Evolutionary conservation across 2,329 filamentous ascomycete species (phyloP).

Genomic region (Fusarium coicis): DNA sequence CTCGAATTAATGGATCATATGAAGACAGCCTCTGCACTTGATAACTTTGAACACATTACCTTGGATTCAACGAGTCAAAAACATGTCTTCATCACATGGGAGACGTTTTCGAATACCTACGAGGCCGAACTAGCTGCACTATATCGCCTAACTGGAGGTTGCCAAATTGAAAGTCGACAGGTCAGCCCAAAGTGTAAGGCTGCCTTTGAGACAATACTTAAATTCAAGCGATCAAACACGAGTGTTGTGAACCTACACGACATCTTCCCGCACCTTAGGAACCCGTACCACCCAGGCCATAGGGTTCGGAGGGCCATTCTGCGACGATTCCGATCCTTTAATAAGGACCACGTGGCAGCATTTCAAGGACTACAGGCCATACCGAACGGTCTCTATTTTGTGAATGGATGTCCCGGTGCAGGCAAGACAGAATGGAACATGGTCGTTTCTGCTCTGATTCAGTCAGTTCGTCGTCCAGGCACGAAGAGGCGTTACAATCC

Average conservation of each 20-base stretch:
- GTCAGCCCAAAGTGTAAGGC: slow-evolving; percentile 18
- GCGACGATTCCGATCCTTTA: slow-evolving; percentile 48
- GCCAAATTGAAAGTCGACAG: slow-evolving; percentile 24
- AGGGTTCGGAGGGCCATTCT: slow-evolving; percentile 43
- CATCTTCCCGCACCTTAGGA: slow-evolving; percentile 48
- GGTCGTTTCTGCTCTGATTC: slow-evolving; percentile 53
- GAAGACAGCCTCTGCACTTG: slow-evolving; percentile 64
- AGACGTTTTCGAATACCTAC: slow-evolving; percentile 43
- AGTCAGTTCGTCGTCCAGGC: slow-evolving; percentile 44
- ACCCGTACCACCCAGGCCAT: slow-evolving; percentile 38
- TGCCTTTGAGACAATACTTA: slow-evolving; percentile 49
- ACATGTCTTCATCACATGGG: slow-evolving; percentile 44
- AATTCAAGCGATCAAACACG: slow-evolving; percentile 43
- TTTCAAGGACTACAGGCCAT: slow-evolving; percentile 51
- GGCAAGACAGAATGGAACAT: slow-evolving; percentile 62
- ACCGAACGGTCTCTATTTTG: slow-evolving; percentile 56
- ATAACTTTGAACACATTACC: slow-evolving; percentile 28
- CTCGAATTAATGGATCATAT: slow-evolving; percentile 71
- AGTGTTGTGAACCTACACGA: slow-evolving; percentile 40
- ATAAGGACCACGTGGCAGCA: slow-evolving; percentile 52
- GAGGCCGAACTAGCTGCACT: slow-evolving; percentile 50
- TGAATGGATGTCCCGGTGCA: slow-evolving; percentile 59
- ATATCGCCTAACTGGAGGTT: slow-evolving; percentile 36
- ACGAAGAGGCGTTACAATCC: slow-evolving; percentile 42
- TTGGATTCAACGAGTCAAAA: slow-evolving; percentile 31